These are phyloP conservation scores for Neurospora sp. DNA, from an alignment of 495 filamentous ascomycete species.

Conservation along the genomic window DNA sequence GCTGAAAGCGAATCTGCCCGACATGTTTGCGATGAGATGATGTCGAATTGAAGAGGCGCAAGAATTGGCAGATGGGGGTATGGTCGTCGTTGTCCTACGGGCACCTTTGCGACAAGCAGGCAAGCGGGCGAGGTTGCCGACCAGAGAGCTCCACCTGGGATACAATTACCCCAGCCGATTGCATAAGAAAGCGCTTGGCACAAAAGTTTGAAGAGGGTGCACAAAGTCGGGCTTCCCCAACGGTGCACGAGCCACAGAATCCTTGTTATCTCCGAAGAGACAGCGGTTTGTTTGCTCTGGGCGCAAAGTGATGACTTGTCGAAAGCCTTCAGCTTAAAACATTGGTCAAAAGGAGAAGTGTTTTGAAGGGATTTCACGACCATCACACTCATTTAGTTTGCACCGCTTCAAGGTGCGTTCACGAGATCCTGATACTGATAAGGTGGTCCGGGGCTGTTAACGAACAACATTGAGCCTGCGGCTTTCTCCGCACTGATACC, in stretches of 20 bases:
- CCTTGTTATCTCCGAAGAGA: slow-evolving; percentile 5
- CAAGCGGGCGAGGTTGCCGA: slow-evolving; percentile 8
- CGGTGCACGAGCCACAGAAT: background rate
- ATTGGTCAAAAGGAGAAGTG: background rate
- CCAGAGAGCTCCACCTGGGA: slow-evolving; percentile 1
- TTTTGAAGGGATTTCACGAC: background rate
- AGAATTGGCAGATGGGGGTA: slow-evolving; percentile 2
- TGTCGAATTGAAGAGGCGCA: background rate
- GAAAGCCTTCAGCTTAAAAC: background rate
- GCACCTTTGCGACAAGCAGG: background rate
- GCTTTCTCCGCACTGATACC: background rate
- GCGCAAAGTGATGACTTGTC: background rate
- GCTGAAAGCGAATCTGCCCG: slow-evolving; percentile 83
- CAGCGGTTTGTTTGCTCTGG: background rate
- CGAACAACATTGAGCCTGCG: background rate
- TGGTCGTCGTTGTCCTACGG: slow-evolving; percentile 1
- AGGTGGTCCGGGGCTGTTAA: background rate
- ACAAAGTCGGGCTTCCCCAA: background rate
- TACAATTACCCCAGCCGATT: background rate
- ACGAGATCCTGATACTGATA: background rate
- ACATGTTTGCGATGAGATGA: slow-evolving; percentile 48
- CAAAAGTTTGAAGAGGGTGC: background rate
- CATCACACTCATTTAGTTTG: background rate
- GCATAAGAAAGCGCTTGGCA: background rate
- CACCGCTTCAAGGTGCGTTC: background rate